Base-by-base conservation (phyloP, 202 grass and related monocot genomes). In the Zoysia matrella region DNA sequence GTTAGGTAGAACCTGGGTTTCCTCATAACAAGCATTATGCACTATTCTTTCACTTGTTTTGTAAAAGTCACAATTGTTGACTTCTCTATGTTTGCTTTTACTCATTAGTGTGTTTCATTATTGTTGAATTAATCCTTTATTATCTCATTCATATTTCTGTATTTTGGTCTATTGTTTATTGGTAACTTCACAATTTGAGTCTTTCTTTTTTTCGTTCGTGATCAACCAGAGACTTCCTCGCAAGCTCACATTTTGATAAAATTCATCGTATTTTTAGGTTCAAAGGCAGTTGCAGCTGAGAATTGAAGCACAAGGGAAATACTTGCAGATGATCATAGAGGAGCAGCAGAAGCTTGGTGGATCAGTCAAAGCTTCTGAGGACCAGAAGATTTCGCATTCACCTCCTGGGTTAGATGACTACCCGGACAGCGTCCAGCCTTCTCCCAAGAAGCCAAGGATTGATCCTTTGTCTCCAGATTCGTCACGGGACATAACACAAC, bases 281-380 rank as follows among this genome's bases (percentile, higher is more conserved):
- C 95, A 98, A 88, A 98, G 82, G 68, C 95, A 98, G 56, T 71
- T 98, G 69, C 95, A 98, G 73, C 86, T 98, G 72, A 86, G 95
- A 94, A 94, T 98, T 63, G 92, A 98, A 89, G 95, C 30, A 36
- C 30, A 36, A 36, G 30, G 30, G 30, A 36, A 36, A 36, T 36
- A 36, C 30, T 36, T 36, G 86, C 88, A 98, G 76, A 98, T 94
- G 92, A 98, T 98, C 73, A 98, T 94, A 30, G 90, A 98, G 80
- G 95, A 98, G 78, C 95, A 98, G 76, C 86, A 93, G 74, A 98
- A 87, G 82, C 82, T 91, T 68, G 82, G 75, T 45, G 86, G 86
- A 64, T 73, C 89, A 43, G 12, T 89, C 30, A 84, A 91, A 84
- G 13, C 86, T 71, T 83, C 83, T 11, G 89, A 92, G 22, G 88